Conservation (phyloP, 768 basidiomycete genomes). For the Wakefieldia striispora region DNA sequence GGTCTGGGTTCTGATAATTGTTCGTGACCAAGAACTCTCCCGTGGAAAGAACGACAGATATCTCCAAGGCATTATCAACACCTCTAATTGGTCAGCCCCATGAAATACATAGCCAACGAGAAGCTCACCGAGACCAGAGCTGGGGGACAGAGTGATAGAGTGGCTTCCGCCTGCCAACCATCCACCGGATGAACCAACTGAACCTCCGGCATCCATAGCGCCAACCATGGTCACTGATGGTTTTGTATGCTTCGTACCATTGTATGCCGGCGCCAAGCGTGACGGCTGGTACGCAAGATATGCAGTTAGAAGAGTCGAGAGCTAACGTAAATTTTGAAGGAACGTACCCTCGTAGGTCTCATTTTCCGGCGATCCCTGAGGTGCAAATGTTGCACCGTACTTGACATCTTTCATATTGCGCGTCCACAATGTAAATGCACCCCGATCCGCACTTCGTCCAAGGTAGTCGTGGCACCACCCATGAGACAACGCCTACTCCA, state of each 20-base stretch:
- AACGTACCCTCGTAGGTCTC: constrained; percentile 24
- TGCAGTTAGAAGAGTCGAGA: constrained; percentile 4
- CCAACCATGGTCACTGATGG: constrained; percentile 40
- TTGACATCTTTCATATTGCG: constrained; percentile 42
- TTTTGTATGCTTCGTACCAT: constrained; percentile 45
- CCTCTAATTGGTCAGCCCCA: constrained; percentile 26
- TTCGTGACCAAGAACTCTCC: constrained; percentile 42
- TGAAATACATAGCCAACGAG: not conserved
- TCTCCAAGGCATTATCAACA: constrained; percentile 50
- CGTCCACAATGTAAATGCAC: constrained; percentile 42
- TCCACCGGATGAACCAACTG: constrained; percentile 49
- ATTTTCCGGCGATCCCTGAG: constrained; percentile 29
- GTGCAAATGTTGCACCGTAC: constrained; percentile 29
- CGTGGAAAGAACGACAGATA: constrained; percentile 42
- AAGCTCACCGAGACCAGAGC: constrained; percentile 41
- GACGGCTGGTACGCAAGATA: constrained; percentile 25
- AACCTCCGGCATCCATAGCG: constrained; percentile 37
- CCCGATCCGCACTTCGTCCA: constrained; percentile 40
- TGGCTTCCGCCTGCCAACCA: constrained; percentile 54
- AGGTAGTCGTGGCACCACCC: constrained; percentile 34
- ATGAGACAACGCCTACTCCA: not conserved
- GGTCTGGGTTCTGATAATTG: constrained; percentile 39
- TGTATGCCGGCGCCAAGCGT: constrained; percentile 45
- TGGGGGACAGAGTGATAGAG: constrained; percentile 35
- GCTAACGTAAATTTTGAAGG: not conserved